Conservation (phyloP, 1,284 basidiomycete genomes). For the Cystobasidiaceae sp. region DNA sequence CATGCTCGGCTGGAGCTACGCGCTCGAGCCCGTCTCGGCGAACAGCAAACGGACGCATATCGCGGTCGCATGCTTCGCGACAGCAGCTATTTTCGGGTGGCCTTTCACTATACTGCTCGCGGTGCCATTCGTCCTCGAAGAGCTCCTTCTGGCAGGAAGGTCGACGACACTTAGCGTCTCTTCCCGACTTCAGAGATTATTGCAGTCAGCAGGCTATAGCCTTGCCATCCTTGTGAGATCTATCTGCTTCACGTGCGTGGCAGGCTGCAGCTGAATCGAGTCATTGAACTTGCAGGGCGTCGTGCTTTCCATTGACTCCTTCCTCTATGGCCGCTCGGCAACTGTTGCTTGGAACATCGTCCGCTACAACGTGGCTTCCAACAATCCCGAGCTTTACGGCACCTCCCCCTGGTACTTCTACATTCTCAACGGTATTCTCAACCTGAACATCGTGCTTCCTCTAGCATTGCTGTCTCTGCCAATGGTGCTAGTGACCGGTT, state of each 20-base stretch:
- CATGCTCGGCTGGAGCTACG: slow-evolving; percentile 72
- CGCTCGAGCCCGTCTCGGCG: slow-evolving; percentile 61
- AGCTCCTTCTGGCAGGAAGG: slow-evolving; percentile 69
- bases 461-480: slow-evolving; percentile 77
- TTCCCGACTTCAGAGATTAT: slow-evolving; percentile 27
- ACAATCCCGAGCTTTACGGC: slow-evolving; percentile 86
- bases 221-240: slow-evolving; percentile 52
- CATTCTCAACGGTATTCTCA: slow-evolving; percentile 76
- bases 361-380: slow-evolving; percentile 75
- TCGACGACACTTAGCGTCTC: slow-evolving; percentile 15
- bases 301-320: slow-evolving; percentile 71
- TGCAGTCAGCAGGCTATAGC: slow-evolving; percentile 25
- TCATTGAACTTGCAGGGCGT: slow-evolving; percentile 57
- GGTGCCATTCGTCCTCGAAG: slow-evolving; percentile 84
- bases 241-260: slow-evolving; percentile 57
- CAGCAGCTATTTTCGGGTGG: slow-evolving; percentile 89
- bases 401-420: slow-evolving; percentile 83
- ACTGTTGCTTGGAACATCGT: slow-evolving; percentile 91
- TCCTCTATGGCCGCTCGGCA: slow-evolving; percentile 73
- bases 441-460: slow-evolving; percentile 82
- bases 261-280: slow-evolving; percentile 57
- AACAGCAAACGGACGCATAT: slow-evolving; percentile 50
- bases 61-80: slow-evolving; percentile 64
- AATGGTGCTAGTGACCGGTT: slow-evolving; percentile 67
- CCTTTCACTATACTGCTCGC: slow-evolving; percentile 84